Percentiles rank a stretch among this genome's conserved stretches.
These are phyloP conservation scores for Henckelia pumila DNA, from an alignment of 257 asterid genomes.

Conservation along the genomic window DNA sequence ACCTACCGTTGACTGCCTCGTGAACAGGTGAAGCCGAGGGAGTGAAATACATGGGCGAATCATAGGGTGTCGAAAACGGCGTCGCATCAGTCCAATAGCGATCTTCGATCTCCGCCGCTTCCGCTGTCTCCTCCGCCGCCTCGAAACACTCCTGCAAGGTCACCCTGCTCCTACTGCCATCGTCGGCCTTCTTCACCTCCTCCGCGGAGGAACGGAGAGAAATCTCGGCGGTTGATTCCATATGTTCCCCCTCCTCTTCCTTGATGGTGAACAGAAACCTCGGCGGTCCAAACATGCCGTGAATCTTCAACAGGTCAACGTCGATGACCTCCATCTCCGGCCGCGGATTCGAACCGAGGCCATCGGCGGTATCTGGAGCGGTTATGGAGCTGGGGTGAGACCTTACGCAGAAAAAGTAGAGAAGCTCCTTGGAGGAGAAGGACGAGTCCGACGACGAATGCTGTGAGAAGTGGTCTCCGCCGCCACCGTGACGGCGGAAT, in stretches of 20 bases:
- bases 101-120: constrained; percentile 26
- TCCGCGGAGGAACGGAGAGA: constrained; percentile 25
- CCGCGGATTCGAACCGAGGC: constrained; percentile 9
- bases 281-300: constrained; percentile 56
- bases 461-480: constrained; percentile 23
- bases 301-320: constrained; percentile 54
- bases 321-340: constrained; percentile 52
- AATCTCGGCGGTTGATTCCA: constrained; percentile 36
- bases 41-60: constrained; percentile 47
- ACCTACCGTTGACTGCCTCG: constrained; percentile 28
- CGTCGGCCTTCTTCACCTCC: constrained; percentile 11
- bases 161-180: constrained; percentile 18
- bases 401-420: constrained; percentile 45
- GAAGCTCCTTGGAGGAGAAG: constrained; percentile 46
- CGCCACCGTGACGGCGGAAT: constrained; percentile 34
- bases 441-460: constrained; percentile 30
- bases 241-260: constrained; percentile 55
- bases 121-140: constrained; percentile 25
- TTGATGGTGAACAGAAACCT: constrained; percentile 51
- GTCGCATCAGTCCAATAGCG: constrained; percentile 29
- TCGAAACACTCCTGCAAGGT: constrained; percentile 38
- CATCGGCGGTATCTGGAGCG: background rate
- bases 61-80: constrained; percentile 55
- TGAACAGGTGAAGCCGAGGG: constrained; percentile 46
- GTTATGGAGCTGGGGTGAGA: constrained; percentile 29